Evolutionary conservation across 306 rosid species (phyloP), one percentile per base, ranked within the genome.

Genomic region (Cyamopsis tetragonoloba): DNA sequence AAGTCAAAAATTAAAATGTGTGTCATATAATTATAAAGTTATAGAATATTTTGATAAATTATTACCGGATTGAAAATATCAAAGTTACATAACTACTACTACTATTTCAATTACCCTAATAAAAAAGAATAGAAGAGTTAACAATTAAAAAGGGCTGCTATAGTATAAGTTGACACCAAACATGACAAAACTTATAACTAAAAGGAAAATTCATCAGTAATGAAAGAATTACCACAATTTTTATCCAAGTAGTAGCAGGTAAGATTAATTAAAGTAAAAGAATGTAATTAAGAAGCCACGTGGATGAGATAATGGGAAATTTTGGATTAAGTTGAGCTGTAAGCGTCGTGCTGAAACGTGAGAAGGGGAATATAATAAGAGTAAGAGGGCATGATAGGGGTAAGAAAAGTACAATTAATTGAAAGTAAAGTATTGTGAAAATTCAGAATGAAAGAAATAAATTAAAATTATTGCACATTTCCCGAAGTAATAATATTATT

Each of bases 321-420:
- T 31, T 55, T 78, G 15, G 64, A 48, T 30, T 41, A 79, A 64
- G 89, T 79, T 83, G 89, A 87, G 96, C 91, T 92, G 96, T 92
- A 81, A 79, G 56, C 91, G 71, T 86, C 96, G 91, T 92, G 96
- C 93, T 46, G 46, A 76, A 87, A 89, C 96, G 95, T 92, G 96
- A 88, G 77, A 19, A 47, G 71, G 43, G 51, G 86, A 86, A 87
- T 87, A 89, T 75, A 82, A 77, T 69, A 85, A 55, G 11, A 51
- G 37, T 69, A 85, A 55, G 11, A 51, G 37, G 72, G 14, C 35
- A 83, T 86, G 87, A 83, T 82, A 76, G 80, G 61, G 61, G 46
- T 34, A 64, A 59, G 46, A 72, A 79, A 80, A 81, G 72, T 77
- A 86, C 73, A 80, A 73, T 74, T 56, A 72, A 83, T 77, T 72